phyloP scores from a whole-genome alignment of 306 rosid genomes.

The Cajanus cajan region DNA sequence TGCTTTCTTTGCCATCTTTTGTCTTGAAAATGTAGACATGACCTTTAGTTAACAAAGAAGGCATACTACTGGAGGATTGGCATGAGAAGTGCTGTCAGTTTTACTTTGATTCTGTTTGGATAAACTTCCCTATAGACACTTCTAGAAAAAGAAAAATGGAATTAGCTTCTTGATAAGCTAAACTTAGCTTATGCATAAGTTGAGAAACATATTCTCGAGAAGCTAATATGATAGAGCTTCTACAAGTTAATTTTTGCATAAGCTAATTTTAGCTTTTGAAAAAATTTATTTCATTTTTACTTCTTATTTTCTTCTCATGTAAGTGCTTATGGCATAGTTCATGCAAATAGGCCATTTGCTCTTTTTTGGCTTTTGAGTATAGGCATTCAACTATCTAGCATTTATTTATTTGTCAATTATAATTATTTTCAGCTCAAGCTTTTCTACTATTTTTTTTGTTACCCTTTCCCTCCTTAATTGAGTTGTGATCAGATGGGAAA shows the following conservation, averaged over 20 bases:
- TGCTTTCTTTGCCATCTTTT: slow-evolving; percentile 11
- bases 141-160: no score
- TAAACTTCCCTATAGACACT: no score
- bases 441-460: background rate
- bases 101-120: no score
- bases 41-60: slow-evolving; percentile 11
- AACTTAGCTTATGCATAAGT: no score
- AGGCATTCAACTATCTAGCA: background rate
- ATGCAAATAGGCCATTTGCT: background rate
- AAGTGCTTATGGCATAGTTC: no score
- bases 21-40: slow-evolving; percentile 4
- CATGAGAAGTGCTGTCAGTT: background rate
- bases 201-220: no score
- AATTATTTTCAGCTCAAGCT: slow-evolving; percentile 1
- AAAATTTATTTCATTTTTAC: no score
- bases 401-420: slow-evolving; percentile 11
- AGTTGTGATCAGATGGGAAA: slow-evolving; percentile 10
- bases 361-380: background rate
- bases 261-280: no score
- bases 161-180: no score
- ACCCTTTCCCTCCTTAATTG: slow-evolving; percentile 1
- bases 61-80: background rate
- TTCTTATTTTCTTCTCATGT: no score
- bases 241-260: no score
- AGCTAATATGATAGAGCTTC: no score